Conservation (phyloP, 2,329 filamentous ascomycete species). For the Colletotrichum incanum region DNA sequence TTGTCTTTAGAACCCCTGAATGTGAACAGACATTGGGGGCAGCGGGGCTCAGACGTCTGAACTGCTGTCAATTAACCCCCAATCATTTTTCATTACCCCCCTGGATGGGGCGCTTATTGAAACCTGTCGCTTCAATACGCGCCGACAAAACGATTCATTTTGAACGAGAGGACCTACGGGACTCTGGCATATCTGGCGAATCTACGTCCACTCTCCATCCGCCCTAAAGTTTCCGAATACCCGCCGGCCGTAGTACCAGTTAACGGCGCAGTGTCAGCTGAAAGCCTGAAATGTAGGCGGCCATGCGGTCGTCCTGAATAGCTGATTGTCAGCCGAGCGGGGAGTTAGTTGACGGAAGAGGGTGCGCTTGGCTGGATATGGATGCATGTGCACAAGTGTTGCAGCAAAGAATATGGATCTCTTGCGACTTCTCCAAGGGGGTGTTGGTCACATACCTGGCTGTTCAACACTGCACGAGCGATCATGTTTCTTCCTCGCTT, state of each 20-base stretch:
- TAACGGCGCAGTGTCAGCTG: background rate
- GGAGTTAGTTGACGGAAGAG: background rate
- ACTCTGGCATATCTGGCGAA: background rate
- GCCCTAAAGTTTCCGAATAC: background rate
- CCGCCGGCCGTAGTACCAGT: background rate
- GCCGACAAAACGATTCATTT: background rate
- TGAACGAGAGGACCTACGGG: background rate
- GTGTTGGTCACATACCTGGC: no score
- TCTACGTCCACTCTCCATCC: background rate
- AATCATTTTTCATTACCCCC: constrained; percentile 20
- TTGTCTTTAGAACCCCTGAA: constrained; percentile 9
- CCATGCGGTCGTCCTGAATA: no score
- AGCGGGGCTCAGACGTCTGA: constrained; percentile 21
- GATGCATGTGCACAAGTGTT: background rate
- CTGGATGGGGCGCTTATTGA: constrained; percentile 38
- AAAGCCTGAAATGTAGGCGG: background rate
- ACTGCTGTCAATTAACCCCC: constrained; percentile 28
- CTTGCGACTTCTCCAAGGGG: no score
- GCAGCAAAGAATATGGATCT: background rate
- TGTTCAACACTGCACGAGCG: no score
- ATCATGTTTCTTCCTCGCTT: no score
- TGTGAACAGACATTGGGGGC: constrained; percentile 1
- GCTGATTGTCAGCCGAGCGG: background rate
- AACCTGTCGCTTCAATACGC: constrained; percentile 54
- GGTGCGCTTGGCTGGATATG: background rate